These are phyloP conservation scores for Backusella circina DNA, from an alignment of 192 early-diverging fungal species.

Conservation along the genomic window DNA sequence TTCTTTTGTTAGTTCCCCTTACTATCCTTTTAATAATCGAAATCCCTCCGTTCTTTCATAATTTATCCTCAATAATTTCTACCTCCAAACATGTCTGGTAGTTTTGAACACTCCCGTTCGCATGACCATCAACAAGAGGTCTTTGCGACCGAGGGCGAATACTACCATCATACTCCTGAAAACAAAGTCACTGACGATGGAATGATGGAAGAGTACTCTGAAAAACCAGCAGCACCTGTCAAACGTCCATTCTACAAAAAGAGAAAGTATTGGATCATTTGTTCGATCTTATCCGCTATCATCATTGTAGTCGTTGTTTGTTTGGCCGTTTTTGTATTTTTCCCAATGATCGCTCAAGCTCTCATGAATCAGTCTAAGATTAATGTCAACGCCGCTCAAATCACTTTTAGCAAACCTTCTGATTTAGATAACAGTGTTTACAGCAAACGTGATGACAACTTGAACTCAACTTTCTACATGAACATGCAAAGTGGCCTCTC, in stretches of 20 bases:
- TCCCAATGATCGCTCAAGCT: conserved; percentile 49
- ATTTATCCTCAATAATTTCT: not conserved
- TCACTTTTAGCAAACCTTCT: conserved; percentile 32
- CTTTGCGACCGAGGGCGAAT: not conserved
- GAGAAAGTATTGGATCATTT: conserved; percentile 54
- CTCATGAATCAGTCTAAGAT: conserved; percentile 45
- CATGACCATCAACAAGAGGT: not conserved
- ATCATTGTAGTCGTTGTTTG: conserved; percentile 42
- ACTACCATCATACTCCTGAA: conserved; percentile 5
- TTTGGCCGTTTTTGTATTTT: conserved; percentile 48
- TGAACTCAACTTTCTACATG: conserved; percentile 37
- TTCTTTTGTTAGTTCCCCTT: not conserved
- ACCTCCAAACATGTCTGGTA: not conserved
- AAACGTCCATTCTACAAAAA: conserved; percentile 43
- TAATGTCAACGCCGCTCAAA: conserved; percentile 34
- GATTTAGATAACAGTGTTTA: not conserved
- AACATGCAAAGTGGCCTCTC: conserved; percentile 34
- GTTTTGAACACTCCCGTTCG: conserved; percentile 1
- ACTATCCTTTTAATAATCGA: conserved; percentile 4
- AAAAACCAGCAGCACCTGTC: conserved; percentile 33
- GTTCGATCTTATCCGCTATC: conserved; percentile 43
- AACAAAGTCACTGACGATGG: not conserved
- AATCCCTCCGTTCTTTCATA: conserved; percentile 1
- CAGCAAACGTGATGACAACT: conserved; percentile 8
- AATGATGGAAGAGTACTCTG: conserved; percentile 40